Conservation (phyloP, 192 early-diverging fungal genomes). For the Coemansia sp. region DNA sequence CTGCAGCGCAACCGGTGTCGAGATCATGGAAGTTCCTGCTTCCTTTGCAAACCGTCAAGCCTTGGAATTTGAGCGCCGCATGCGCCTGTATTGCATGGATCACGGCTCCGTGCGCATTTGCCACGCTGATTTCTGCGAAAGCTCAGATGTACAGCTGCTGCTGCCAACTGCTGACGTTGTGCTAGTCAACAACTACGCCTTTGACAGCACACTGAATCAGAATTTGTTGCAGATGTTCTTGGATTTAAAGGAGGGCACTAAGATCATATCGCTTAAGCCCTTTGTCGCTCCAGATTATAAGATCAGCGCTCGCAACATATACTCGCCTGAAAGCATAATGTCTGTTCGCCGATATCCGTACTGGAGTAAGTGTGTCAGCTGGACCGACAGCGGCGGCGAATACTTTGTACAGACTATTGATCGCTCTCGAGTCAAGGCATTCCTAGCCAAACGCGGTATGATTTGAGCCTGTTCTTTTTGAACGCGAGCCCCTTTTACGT, state of each 20-base stretch:
- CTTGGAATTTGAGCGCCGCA: conserved; percentile 81
- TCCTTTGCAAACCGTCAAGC: conserved; percentile 75
- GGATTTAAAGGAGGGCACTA: conserved; percentile 84
- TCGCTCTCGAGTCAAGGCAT: conserved; percentile 51
- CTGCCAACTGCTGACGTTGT: conserved; percentile 84
- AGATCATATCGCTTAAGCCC: conserved; percentile 80
- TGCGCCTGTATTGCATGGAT: conserved; percentile 64
- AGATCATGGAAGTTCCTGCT: conserved; percentile 85
- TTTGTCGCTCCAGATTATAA: conserved; percentile 80
- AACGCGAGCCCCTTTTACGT: background rate
- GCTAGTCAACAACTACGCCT: conserved; percentile 96
- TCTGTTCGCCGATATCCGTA: conserved; percentile 65
- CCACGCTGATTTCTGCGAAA: conserved; percentile 86
- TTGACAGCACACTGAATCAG: conserved; percentile 82
- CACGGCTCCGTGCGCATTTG: conserved; percentile 66
- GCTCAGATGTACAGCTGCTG: conserved; percentile 62
- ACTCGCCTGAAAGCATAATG: conserved; percentile 71
- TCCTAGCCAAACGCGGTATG: conserved; percentile 28
- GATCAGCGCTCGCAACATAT: conserved; percentile 68
- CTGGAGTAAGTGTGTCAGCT: conserved; percentile 71
- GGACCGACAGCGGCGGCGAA: conserved; percentile 75
- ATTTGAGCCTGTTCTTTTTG: conserved; percentile 2
- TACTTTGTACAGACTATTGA: conserved; percentile 82
- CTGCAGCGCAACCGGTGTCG: conserved; percentile 81
- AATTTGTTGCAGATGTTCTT: conserved; percentile 78